Percentiles rank a stretch among this genome's conserved stretches.
phyloP scores from a whole-genome alignment of 495 filamentous ascomycete genomes.

The Lophium mytilinum region DNA sequence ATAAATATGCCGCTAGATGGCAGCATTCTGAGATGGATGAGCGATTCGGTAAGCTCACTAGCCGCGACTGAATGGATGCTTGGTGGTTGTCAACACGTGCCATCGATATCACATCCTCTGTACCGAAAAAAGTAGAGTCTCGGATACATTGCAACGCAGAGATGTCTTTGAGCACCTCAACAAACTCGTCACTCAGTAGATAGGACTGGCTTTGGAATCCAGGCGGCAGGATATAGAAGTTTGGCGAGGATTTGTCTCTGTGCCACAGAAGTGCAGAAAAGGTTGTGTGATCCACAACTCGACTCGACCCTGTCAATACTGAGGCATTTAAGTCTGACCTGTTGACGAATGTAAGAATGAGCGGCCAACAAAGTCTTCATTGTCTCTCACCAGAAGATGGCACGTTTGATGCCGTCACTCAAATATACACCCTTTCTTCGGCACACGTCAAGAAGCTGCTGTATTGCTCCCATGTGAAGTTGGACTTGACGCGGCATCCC shows the following conservation, averaged over 20 bases:
- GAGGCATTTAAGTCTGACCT: conserved; percentile 38
- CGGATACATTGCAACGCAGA: conserved; percentile 36
- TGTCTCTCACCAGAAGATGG: conserved; percentile 35
- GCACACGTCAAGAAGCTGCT: conserved; percentile 29
- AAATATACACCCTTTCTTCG: conserved; percentile 26
- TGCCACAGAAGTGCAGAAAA: conserved; percentile 35
- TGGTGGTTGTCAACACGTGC: conserved; percentile 36
- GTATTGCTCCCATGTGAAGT: conserved; percentile 34
- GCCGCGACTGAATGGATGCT: conserved; percentile 35
- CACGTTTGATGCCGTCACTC: conserved; percentile 35
- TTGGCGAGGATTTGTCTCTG: conserved; percentile 29
- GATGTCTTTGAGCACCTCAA: conserved; percentile 33
- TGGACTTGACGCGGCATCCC: conserved; percentile 30
- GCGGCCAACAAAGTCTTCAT: not conserved
- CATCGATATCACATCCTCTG: conserved; percentile 29
- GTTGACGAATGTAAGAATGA: conserved; percentile 1
- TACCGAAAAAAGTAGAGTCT: conserved; percentile 19
- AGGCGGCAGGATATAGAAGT: conserved; percentile 20
- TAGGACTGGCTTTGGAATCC: conserved; percentile 27
- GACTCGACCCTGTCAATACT: conserved; percentile 30
- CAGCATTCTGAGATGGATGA: conserved; percentile 30
- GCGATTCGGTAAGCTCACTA: conserved; percentile 18
- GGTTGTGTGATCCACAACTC: conserved; percentile 34
- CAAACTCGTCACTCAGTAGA: conserved; percentile 26
- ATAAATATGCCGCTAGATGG: conserved; percentile 35